A percentile compares a stretch with the other conserved stretches of the same genome.
phyloP scores from a whole-genome alignment of 768 basidiomycete genomes.

The Phanerochaete sordida region DNA sequence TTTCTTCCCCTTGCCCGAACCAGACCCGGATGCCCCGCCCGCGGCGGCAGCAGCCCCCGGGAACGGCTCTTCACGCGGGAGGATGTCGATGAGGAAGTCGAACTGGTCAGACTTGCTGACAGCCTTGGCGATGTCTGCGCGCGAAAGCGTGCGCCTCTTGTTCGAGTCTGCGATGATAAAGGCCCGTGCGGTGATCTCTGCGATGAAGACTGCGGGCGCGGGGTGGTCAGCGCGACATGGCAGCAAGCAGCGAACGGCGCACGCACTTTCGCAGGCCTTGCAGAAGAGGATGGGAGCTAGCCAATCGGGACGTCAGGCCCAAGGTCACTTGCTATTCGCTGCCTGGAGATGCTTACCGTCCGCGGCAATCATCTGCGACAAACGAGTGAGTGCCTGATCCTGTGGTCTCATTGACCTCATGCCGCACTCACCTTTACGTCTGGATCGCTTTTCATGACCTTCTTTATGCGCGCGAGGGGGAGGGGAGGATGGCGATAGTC shows the following conservation, averaged over 20 bases:
- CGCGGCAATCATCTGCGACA: conserved; percentile 89
- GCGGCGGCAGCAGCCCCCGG: conserved; percentile 10
- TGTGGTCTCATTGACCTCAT: background rate
- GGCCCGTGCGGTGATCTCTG: conserved; percentile 93
- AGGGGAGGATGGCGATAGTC: conserved; percentile 87
- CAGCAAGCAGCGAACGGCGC: background rate
- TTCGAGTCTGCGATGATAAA: conserved; percentile 95
- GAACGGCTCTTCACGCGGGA: conserved; percentile 74
- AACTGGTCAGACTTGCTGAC: conserved; percentile 93
- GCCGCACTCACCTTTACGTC: conserved; percentile 78
- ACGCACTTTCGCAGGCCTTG: conserved; percentile 97
- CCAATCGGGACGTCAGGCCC: conserved; percentile 3
- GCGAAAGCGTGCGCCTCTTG: conserved; percentile 92
- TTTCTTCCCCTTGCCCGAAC: conserved; percentile 20
- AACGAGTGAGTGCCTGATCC: background rate
- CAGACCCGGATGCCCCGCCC: conserved; percentile 7
- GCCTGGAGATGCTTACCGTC: conserved; percentile 56
- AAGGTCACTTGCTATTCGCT: background rate
- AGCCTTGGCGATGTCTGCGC: conserved; percentile 91
- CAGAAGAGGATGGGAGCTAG: conserved; percentile 92
- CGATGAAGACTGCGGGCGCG: conserved; percentile 78
- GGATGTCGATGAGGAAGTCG: conserved; percentile 95
- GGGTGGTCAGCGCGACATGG: background rate
- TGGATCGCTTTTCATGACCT: conserved; percentile 98
- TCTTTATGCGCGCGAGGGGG: conserved; percentile 95